Evolutionary conservation across 495 filamentous ascomycete genomes (phyloP).

Genomic region (Aspergillus carlsbadensis): DNA sequence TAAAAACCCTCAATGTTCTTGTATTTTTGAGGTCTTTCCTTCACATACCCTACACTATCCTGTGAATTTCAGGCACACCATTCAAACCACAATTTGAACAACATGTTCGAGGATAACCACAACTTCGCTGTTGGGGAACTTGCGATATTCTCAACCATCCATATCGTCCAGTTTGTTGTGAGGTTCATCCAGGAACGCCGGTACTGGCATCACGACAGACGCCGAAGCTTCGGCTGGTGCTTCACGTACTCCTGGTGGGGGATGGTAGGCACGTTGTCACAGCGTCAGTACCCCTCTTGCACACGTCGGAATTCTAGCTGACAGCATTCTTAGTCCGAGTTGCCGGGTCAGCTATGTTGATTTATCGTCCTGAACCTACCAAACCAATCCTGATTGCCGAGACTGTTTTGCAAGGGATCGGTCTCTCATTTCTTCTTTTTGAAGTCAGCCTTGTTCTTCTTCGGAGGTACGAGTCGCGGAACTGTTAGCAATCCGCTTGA

Average conservation of each 20-base stretch:
- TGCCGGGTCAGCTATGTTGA: slow-evolving; percentile 26
- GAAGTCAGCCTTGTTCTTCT: slow-evolving; percentile 36
- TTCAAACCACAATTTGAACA: too few species aligned
- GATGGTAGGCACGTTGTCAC: slow-evolving; percentile 29
- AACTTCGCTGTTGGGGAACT: slow-evolving; percentile 32
- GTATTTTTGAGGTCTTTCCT: neutral
- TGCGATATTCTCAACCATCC: slow-evolving; percentile 27
- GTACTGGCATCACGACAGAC: slow-evolving; percentile 35
- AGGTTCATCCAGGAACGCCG: slow-evolving; percentile 31
- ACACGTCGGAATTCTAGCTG: neutral
- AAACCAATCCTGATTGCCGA: slow-evolving; percentile 27
- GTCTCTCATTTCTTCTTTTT: slow-evolving; percentile 36
- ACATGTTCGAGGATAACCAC: slow-evolving; percentile 9
- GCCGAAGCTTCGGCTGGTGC: slow-evolving; percentile 21
- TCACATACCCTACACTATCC: neutral
- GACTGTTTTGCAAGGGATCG: slow-evolving; percentile 28
- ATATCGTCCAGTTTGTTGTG: slow-evolving; percentile 22
- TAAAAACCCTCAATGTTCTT: too few species aligned
- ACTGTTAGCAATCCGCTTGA: too few species aligned
- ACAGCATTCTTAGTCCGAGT: slow-evolving; percentile 27
- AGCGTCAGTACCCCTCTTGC: slow-evolving; percentile 21
- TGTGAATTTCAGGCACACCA: slow-evolving; percentile 14
- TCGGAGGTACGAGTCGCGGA: slow-evolving; percentile 24
- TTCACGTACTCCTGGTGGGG: slow-evolving; percentile 31
- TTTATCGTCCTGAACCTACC: slow-evolving; percentile 21